Evolutionary conservation across 768 basidiomycete species (phyloP).

Genomic region (Boletus reticuloceps): DNA sequence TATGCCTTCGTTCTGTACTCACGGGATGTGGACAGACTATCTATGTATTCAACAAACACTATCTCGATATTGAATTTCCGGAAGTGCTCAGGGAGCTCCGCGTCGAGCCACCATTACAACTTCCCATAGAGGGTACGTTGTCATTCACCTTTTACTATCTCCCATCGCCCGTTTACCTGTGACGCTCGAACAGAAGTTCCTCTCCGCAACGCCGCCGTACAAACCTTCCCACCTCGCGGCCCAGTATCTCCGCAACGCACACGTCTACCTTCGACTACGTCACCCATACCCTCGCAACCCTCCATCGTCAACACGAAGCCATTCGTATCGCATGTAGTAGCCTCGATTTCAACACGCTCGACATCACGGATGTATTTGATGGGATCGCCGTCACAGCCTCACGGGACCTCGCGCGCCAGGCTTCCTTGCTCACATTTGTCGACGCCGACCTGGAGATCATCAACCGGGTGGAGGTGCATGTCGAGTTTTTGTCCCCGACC

Average conservation of each 20-base stretch:
- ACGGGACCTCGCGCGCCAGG: constrained; percentile 67
- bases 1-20: neutral
- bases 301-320: constrained; percentile 68
- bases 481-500: constrained; percentile 68
- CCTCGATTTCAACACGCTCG: constrained; percentile 71
- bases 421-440: constrained; percentile 56
- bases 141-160: neutral
- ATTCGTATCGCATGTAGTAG: constrained; percentile 69
- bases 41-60: constrained; percentile 82
- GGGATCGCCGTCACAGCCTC: constrained; percentile 51
- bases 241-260: constrained; percentile 64
- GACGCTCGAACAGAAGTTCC: constrained; percentile 41
- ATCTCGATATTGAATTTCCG: constrained; percentile 66
- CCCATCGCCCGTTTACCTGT: neutral
- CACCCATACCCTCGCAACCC: constrained; percentile 45
- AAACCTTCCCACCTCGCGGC: constrained; percentile 62
- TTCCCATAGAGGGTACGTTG: constrained; percentile 65
- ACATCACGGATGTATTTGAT: constrained; percentile 69
- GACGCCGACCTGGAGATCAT: constrained; percentile 74
- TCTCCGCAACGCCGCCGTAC: constrained; percentile 70
- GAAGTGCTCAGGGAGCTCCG: constrained; percentile 64
- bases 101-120: constrained; percentile 59
- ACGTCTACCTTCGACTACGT: constrained; percentile 63
- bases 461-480: constrained; percentile 62
- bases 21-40: constrained; percentile 49